Conservation (phyloP, 495 filamentous ascomycete genomes). For the Glonium stellatum region DNA sequence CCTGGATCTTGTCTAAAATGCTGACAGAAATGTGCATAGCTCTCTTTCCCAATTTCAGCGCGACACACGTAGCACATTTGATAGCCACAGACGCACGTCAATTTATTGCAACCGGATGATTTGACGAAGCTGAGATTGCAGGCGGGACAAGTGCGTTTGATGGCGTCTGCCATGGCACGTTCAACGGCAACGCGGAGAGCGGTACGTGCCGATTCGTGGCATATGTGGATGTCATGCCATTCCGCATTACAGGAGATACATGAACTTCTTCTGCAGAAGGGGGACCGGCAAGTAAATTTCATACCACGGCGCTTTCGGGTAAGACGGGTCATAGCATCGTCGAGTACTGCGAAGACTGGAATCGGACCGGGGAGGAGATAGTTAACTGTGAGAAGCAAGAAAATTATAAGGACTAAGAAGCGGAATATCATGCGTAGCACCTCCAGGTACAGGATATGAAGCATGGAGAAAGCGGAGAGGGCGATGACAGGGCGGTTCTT, state of each 20-base stretch:
- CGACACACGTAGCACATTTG: conserved; percentile 94
- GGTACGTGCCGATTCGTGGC: conserved; percentile 55
- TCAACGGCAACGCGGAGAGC: conserved; percentile 83
- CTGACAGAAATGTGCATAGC: conserved; percentile 89
- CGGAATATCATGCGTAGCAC: conserved; percentile 38
- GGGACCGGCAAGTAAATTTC: conserved; percentile 65
- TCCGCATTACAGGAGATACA: conserved; percentile 67
- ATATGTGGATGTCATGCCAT: conserved; percentile 63
- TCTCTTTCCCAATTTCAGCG: conserved; percentile 50
- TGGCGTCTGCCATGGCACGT: conserved; percentile 80
- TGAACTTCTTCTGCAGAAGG: conserved; percentile 57
- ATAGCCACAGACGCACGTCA: conserved; percentile 96
- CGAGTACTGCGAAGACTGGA: conserved; percentile 40
- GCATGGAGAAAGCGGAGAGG: conserved; percentile 14
- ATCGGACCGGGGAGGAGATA: conserved; percentile 37
- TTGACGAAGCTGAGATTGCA: conserved; percentile 91
- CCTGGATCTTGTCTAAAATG: conserved; percentile 80
- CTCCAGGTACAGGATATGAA: conserved; percentile 36
- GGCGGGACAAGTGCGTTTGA: conserved; percentile 90
- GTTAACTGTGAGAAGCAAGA: conserved; percentile 30
- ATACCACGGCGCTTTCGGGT: conserved; percentile 59
- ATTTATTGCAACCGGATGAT: conserved; percentile 86
- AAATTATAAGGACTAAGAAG: conserved; percentile 44
- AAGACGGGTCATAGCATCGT: conserved; percentile 52
- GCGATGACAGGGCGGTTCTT: conserved; percentile 12